Base-by-base conservation (phyloP, 2,329 filamentous ascomycete genomes). In the Diaporthe citriasiana region DNA sequence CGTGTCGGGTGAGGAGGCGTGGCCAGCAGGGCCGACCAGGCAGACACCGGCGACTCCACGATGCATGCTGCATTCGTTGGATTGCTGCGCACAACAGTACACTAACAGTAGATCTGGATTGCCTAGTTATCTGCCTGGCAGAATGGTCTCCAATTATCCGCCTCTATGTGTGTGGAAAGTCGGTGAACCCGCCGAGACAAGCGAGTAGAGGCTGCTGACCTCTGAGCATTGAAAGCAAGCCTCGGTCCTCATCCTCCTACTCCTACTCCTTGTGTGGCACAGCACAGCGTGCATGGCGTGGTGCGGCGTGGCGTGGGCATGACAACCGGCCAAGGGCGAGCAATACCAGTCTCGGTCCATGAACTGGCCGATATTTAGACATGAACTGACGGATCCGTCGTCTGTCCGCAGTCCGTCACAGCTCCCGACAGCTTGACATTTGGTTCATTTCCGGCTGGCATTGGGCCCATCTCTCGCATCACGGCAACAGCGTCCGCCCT, bases 401-500 rank as follows among this genome's bases (percentile, higher is more conserved):
- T 27, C 25, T 27, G 1, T 47, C 40, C 47, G 30, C 42, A 8
- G 13, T 19, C 47, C 63, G 33, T 68, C 45, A 30, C 47, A 68
- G 47, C 63, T 30, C 19, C 45, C 63, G 53, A 35, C 68, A 45
- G 30, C 40, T 40, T 42, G 56, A 71, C 33, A 51, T 38, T 53
- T 71, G 69, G 38, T 40, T 70, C 53, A 59, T 71, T 40, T 53
- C 42, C 45, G 56, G 56, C 42, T 60, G 45, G 27, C 69, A 71
- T 63, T 40, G 13, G 47, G 19, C 17, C 45, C 63, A 51, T 51
- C 45, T 51, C 30, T 35, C 30, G 30, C 63, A 5, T 66, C 63
- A 38, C 45, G 45, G 63, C 69, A 53, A 71, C 45, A 71, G 56
- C 69, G 42, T 71, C 69, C 69, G 69, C 51, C 69, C 69, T 51